phyloP scores from a whole-genome alignment of 75 land plant genomes.

The Azolla pinnata region DNA sequence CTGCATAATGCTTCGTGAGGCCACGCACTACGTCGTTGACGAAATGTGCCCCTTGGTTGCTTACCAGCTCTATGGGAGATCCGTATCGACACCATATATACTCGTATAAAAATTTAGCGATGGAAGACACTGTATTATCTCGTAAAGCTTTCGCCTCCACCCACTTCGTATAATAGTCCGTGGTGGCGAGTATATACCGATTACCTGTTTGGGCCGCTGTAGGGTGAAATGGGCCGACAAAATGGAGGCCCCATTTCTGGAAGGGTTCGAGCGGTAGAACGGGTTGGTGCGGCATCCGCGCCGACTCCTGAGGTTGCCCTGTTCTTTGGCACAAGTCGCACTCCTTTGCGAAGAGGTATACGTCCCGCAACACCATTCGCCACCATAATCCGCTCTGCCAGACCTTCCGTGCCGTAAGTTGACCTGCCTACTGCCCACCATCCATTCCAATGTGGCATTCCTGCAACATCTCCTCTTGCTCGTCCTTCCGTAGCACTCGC shows the following conservation, averaged over 20 bases:
- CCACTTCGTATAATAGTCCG: conserved; percentile 14
- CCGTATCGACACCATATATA: conserved; percentile 7
- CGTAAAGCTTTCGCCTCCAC: conserved; percentile 9
- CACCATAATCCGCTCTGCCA: conserved; percentile 8
- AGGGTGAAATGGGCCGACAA: conserved; percentile 7
- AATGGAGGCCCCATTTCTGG: conserved; percentile 9
- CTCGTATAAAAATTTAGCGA: conserved; percentile 8
- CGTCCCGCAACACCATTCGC: background rate
- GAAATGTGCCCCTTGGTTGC: background rate
- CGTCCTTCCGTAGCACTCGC: no score
- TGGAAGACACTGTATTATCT: background rate
- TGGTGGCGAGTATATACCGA: conserved; percentile 5
- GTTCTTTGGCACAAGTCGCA: conserved; percentile 4
- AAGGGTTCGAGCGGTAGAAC: conserved; percentile 3
- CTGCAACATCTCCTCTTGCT: background rate
- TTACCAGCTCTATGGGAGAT: background rate
- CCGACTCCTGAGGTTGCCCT: background rate
- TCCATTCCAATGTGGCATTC: conserved; percentile 2
- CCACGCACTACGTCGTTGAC: no score
- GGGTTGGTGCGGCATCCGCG: background rate
- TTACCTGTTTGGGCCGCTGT: background rate
- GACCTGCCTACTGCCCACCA: background rate
- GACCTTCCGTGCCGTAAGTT: conserved; percentile 4
- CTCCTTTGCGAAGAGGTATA: background rate
- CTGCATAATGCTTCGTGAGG: no score